These are phyloP conservation scores for Xylaria scruposa DNA, from an alignment of 495 filamentous ascomycete species.

Conservation along the genomic window DNA sequence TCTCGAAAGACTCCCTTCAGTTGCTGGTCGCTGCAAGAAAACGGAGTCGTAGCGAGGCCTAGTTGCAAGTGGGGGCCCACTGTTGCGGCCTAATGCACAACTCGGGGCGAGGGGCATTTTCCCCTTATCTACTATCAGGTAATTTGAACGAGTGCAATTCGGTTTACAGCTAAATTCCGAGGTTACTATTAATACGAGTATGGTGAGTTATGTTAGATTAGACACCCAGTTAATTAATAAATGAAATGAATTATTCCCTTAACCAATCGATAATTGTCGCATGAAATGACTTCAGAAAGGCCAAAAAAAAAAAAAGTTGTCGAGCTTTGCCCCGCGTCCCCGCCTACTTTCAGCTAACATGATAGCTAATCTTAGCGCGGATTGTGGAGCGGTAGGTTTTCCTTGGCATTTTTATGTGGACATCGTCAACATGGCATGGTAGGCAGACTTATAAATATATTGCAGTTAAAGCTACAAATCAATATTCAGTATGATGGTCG, in stretches of 20 bases:
- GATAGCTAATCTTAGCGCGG: background rate
- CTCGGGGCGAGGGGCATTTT: slow-evolving; percentile 29
- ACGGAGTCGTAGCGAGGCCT: slow-evolving; percentile 13
- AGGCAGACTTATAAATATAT: too few relatives aligned
- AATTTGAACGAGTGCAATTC: background rate
- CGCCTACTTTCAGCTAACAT: background rate
- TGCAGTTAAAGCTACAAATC: too few relatives aligned
- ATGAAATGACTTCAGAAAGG: background rate
- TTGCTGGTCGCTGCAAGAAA: slow-evolving; percentile 15
- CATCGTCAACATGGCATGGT: too few relatives aligned
- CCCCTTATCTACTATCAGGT: background rate
- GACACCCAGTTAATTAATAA: background rate
- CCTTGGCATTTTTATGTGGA: background rate
- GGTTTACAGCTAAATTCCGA: too few relatives aligned
- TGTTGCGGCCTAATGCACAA: slow-evolving; percentile 23
- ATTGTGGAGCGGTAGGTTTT: background rate
- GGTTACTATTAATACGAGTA: too few relatives aligned
- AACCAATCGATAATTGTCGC: background rate
- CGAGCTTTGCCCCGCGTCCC: slow-evolving; percentile 7
- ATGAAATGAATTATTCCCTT: background rate
- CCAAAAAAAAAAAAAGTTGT: background rate
- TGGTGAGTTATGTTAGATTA: background rate
- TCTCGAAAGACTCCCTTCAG: slow-evolving; percentile 15
- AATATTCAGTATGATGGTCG: too few relatives aligned
- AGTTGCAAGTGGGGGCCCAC: slow-evolving; percentile 22